phyloP scores from a whole-genome alignment of 2,329 filamentous ascomycete species.

The Ceratocystis papillata region DNA sequence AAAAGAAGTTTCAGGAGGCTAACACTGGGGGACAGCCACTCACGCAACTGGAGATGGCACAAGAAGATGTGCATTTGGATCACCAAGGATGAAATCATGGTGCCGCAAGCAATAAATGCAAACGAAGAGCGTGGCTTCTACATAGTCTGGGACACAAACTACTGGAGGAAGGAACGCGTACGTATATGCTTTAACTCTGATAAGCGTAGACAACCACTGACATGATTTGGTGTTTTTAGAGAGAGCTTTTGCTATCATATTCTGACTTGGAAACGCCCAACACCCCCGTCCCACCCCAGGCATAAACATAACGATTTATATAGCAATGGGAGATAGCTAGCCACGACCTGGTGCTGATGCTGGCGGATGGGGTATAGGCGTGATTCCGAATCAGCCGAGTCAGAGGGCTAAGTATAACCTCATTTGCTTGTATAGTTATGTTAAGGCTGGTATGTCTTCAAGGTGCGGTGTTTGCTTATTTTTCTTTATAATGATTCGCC shows the following conservation, averaged over 20 bases:
- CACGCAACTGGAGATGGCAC: conserved; percentile 58
- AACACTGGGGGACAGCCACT: conserved; percentile 38
- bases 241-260: conserved; percentile 35
- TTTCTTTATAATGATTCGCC: not conserved
- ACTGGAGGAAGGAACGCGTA: conserved; percentile 54
- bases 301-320: not conserved
- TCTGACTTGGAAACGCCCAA: conserved; percentile 45
- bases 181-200: conserved; percentile 28
- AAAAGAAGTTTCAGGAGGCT: not conserved
- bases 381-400: not conserved
- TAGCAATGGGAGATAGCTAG: not conserved
- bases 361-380: not conserved
- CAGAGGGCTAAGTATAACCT: too few species aligned
- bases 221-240: not conserved
- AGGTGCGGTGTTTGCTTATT: not conserved
- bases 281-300: conserved; percentile 25
- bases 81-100: conserved; percentile 57
- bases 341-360: not conserved
- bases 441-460: not conserved
- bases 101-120: conserved; percentile 47
- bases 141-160: conserved; percentile 52
- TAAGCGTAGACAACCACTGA: conserved; percentile 5
- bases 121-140: conserved; percentile 55
- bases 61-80: conserved; percentile 57
- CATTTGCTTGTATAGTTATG: conserved; percentile 1